Percentiles rank a stretch among this genome's conserved stretches.
phyloP scores from a whole-genome alignment of 345 rosid genomes.

The Stellera chamaejasme region DNA sequence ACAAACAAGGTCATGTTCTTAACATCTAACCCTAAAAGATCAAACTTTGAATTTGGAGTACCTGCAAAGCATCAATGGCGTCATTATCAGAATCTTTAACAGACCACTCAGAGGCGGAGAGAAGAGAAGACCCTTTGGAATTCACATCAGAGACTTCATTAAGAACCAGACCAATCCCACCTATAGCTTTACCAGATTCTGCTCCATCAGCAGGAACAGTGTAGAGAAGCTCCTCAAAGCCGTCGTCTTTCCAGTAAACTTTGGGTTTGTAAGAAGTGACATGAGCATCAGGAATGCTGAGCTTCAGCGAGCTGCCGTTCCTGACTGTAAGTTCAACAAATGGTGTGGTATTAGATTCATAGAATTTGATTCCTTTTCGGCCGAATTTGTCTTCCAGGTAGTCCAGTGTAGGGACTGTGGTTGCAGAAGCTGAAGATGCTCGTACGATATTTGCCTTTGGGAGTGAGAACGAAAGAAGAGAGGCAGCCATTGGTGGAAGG shows the following conservation, averaged over 20 bases:
- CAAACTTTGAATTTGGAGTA: conserved; percentile 9
- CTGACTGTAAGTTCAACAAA: conserved; percentile 63
- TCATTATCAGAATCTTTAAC: conserved; percentile 78
- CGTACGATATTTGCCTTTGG: conserved; percentile 37
- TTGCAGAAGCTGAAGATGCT: conserved; percentile 22
- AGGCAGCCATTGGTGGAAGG: conserved; percentile 50
- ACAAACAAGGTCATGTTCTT: not conserved
- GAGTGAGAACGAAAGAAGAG: conserved; percentile 49
- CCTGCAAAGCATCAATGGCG: conserved; percentile 90
- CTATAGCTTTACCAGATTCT: conserved; percentile 28
- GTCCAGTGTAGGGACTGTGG: conserved; percentile 28
- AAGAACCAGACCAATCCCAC: conserved; percentile 72
- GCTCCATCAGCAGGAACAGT: conserved; percentile 39
- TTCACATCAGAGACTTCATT: conserved; percentile 39
- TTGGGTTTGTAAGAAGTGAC: conserved; percentile 77
- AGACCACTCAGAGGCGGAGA: conserved; percentile 51
- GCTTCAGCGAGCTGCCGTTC: conserved; percentile 66
- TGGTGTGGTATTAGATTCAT: conserved; percentile 39
- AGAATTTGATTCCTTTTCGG: conserved; percentile 74
- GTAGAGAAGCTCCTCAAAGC: conserved; percentile 65
- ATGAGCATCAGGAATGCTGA: conserved; percentile 65
- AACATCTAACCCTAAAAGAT: not conserved
- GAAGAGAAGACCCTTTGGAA: conserved; percentile 42
- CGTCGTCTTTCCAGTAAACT: conserved; percentile 80
- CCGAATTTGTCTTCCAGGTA: conserved; percentile 54